Conservation (phyloP, 2,329 filamentous ascomycete species). For the Septoria linicola region DNA sequence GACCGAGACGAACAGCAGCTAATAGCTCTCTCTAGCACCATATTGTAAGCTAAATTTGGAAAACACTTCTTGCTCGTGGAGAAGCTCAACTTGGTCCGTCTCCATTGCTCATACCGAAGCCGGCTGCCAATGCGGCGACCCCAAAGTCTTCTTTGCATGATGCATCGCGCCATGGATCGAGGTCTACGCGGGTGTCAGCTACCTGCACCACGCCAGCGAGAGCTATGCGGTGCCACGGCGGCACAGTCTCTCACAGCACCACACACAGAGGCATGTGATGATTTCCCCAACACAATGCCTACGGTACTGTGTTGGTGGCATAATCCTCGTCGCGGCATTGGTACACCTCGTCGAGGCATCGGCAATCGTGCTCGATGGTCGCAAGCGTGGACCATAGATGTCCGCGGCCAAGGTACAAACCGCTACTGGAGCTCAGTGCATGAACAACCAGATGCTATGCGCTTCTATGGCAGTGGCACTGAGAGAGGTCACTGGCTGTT, state of each 20-base stretch:
- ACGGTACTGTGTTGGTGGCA: background rate
- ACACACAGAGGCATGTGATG: background rate
- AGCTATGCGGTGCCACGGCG: background rate
- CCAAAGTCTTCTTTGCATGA: background rate
- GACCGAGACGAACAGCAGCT: too few relatives aligned
- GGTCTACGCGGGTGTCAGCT: background rate
- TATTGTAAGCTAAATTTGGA: too few relatives aligned
- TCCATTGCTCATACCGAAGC: background rate
- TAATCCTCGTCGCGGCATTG: background rate
- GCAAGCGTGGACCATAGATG: too few relatives aligned
- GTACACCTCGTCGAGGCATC: too few relatives aligned
- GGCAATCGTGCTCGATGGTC: too few relatives aligned
- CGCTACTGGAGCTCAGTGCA: too few relatives aligned
- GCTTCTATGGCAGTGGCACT: too few relatives aligned
- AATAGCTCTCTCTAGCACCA: too few relatives aligned
- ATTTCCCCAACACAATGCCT: background rate
- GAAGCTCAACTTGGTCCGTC: background rate
- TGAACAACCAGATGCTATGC: background rate
- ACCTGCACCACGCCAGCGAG: conserved; percentile 4
- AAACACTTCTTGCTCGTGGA: background rate
- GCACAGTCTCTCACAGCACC: background rate
- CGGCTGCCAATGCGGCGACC: background rate
- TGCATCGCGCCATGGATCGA: background rate
- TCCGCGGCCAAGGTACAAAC: too few relatives aligned
- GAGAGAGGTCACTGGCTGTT: too few relatives aligned